Evolutionary conservation across 2,329 filamentous ascomycete genomes (phyloP), one percentile per base, ranked within the genome.

Genomic region (Hymenoscyphus fraxineus): DNA sequence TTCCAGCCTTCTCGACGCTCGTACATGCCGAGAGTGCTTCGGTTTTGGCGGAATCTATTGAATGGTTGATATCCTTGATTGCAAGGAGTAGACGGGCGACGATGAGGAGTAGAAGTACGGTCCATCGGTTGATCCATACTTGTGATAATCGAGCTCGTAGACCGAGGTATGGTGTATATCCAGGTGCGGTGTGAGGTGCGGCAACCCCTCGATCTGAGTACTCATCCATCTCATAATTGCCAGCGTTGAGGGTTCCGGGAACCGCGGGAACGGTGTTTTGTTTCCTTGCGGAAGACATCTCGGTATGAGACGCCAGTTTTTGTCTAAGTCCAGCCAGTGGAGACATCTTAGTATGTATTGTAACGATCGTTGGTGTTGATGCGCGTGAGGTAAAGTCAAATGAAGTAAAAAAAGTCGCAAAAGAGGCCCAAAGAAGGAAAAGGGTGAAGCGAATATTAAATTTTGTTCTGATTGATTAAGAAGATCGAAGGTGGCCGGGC

Each of bases 91-190:
- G 85, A 64, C 93, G 87, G 67, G 90, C 85, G 61, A 99, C 87
- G 63, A 98, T 88, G 62, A 99, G 87, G 65, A 97, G 77, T 58
- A 98, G 83, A 58, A 99, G 83, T 66, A 98, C 83, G 47, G 95
- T 98, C 95, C 95, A 99, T 78, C 91, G 87, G 81, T 99, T 98
- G 80, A 99, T 88, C 93, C 94, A 97, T 77, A 96, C 85, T 81
- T 99, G 95, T 61, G 95, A 98, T 73, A 98, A 84, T 73, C 93
- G 89, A 72, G 94, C 89, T 74, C 88, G 87, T 74, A 97, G 87
- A 72, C 93, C 93, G 68, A 99, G 90, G 77, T 98, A 98, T 67
- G 95, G 94, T 68, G 93, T 97, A 74, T 90, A 84, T 75, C 86
- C 86, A 76, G 85, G 85, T 77, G 86, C 84, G 68, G 90, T 88